These are phyloP conservation scores for Gossypioides kirkii DNA, from an alignment of 345 rosid genomes.

Conservation along the genomic window DNA sequence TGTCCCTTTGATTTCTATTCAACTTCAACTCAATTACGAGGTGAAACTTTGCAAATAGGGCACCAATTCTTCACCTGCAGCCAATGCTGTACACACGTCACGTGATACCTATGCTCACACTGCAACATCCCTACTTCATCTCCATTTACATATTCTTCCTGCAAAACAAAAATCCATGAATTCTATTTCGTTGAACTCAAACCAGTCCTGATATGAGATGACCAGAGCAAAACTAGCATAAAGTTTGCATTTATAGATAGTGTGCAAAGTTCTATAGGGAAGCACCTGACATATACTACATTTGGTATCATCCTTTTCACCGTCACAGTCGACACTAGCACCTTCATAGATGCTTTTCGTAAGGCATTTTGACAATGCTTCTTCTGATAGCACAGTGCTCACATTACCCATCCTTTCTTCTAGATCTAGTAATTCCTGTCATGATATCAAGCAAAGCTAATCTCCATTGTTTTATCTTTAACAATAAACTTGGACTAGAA, in stretches of 20 bases:
- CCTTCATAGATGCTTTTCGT: conserved; percentile 49
- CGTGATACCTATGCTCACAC: conserved; percentile 71
- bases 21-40: conserved; percentile 5
- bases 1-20: conserved; percentile 19
- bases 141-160: conserved; percentile 82
- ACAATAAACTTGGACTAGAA: background rate
- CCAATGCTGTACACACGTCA: conserved; percentile 70
- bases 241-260: conserved; percentile 15
- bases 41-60: conserved; percentile 65
- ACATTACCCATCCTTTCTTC: conserved; percentile 95
- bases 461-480: background rate
- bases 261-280: background rate
- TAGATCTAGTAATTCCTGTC: conserved; percentile 81
- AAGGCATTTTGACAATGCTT: conserved; percentile 63
- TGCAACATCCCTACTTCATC: conserved; percentile 75
- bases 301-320: conserved; percentile 48
- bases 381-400: conserved; percentile 90
- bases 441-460: conserved; percentile 11
- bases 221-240: background rate
- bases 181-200: background rate
- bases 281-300: conserved; percentile 95
- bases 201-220: background rate
- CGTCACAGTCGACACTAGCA: conserved; percentile 20
- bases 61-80: conserved; percentile 90
- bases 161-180: conserved; percentile 14